phyloP scores from a whole-genome alignment of 2,329 filamentous ascomycete genomes.

The Talaromyces amestolkiae region DNA sequence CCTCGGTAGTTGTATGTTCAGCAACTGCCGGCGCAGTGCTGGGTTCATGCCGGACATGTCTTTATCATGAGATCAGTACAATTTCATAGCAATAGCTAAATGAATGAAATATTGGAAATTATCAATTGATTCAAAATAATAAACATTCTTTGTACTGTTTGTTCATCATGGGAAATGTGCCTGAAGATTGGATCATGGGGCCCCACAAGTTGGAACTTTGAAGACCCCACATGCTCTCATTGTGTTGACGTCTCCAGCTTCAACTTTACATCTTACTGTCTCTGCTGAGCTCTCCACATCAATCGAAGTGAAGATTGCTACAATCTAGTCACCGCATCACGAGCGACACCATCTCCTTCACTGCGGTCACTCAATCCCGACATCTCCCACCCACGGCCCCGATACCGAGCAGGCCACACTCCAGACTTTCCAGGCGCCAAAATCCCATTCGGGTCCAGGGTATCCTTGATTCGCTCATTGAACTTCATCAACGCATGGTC shows the following conservation, averaged over 20 bases:
- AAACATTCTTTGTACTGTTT: background rate
- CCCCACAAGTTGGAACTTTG: background rate
- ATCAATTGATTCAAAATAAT: background rate
- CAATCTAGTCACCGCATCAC: slow-evolving; percentile 3
- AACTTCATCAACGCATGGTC: slow-evolving; percentile 43
- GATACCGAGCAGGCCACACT: slow-evolving; percentile 35
- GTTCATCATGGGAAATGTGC: background rate
- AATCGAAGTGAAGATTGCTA: background rate
- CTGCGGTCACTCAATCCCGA: background rate
- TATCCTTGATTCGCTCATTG: slow-evolving; percentile 48
- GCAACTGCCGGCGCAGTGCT: background rate
- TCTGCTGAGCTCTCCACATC: background rate
- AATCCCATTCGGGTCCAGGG: slow-evolving; percentile 50
- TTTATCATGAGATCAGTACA: background rate
- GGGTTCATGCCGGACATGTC: background rate
- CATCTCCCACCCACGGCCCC: slow-evolving; percentile 20
- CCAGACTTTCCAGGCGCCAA: slow-evolving; percentile 49
- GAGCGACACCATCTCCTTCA: slow-evolving; percentile 14
- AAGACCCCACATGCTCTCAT: background rate
- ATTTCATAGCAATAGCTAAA: background rate
- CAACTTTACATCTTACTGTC: background rate
- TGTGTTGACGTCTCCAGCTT: slow-evolving; percentile 2
- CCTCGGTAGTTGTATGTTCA: background rate
- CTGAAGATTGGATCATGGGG: background rate
- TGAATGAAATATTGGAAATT: background rate